Evolutionary conservation across 352 stramenopile genomes (phyloP).

Genomic region (Phytophthora constricta): DNA sequence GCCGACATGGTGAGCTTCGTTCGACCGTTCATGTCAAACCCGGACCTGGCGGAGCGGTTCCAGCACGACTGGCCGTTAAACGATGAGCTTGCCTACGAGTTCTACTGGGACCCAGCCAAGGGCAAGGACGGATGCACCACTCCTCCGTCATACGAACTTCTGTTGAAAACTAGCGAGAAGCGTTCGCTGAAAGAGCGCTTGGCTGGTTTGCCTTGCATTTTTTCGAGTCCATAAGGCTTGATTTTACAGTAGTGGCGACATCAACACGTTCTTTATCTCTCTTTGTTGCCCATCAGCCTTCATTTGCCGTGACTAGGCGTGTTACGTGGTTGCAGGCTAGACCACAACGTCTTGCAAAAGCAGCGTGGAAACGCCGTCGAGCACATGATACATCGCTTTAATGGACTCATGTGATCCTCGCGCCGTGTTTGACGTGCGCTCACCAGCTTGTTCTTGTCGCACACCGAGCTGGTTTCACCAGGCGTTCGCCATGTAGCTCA

Average conservation of each 20-base stretch:
- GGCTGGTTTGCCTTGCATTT: background rate
- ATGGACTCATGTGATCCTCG: background rate
- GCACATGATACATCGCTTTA: background rate
- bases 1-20: constrained; percentile 37
- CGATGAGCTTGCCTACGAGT: constrained; percentile 29
- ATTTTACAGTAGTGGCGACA: background rate
- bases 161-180: background rate
- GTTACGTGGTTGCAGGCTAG: background rate
- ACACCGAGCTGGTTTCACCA: background rate
- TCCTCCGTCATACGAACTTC: constrained; percentile 14
- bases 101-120: constrained; percentile 34
- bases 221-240: background rate
- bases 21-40: constrained; percentile 33
- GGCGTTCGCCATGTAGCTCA: background rate
- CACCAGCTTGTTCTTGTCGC: constrained; percentile 1
- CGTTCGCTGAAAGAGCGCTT: constrained; percentile 4
- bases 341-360: background rate
- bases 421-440: background rate
- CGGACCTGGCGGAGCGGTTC: constrained; percentile 32
- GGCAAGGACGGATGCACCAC: constrained; percentile 35
- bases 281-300: background rate
- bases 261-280: background rate
- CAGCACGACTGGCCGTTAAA: constrained; percentile 27
- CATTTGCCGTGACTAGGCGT: background rate
- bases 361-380: background rate